Base-by-base conservation (phyloP, 345 rosid species). In the Populus ilicifolia region DNA sequence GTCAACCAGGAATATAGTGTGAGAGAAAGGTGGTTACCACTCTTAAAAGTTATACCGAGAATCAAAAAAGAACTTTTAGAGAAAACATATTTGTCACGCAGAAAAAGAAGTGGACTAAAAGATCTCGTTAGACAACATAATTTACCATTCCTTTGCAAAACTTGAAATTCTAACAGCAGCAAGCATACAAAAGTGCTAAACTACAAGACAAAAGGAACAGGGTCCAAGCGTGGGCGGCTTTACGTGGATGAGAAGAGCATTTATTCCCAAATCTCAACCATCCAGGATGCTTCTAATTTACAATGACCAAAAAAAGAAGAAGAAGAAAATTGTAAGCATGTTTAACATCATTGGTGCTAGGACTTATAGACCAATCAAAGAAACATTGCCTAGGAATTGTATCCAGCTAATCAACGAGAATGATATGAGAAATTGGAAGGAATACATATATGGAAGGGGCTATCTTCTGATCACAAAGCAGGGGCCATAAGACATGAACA, bases 211-310 rank as follows among this genome's bases (percentile, higher is more conserved):
- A 48, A 23, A 48, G n/a, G 21, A 67, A 38, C 62, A 39, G 65
- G 38, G 71, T 72, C 38, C 64, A 63, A 67, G 73, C 73, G 50
- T 21, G 27, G 72, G 46, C 13, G 11, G 76, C 83, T 63, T 69
- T 56, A 65, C 69, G 71, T 12, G 25, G 50, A 73, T 52, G 72
- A 73, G 29, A 39, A 25, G 74, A 68, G 77, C 78, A 83, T 73
- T 69, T 72, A 81, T 87, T 80, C 63, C 5, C 27, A 59, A n/a
- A 59, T 59, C 87, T 81, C 72, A 54, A 70, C 78, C 78, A 74
- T 21, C 48, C 80, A 71, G 77, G 41, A 27, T 62, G 66, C 23
- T 67, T 66, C 41, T 30, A 8, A 18, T 72, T 74, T 68, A 70
- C 56, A 44, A 39, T 29, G 23, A 35, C 48, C 63, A 63, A 18